A percentile compares a stretch with the other conserved stretches of the same genome.
Conservation (phyloP, 306 rosid genomes). For the Fragaria ananassa region DNA sequence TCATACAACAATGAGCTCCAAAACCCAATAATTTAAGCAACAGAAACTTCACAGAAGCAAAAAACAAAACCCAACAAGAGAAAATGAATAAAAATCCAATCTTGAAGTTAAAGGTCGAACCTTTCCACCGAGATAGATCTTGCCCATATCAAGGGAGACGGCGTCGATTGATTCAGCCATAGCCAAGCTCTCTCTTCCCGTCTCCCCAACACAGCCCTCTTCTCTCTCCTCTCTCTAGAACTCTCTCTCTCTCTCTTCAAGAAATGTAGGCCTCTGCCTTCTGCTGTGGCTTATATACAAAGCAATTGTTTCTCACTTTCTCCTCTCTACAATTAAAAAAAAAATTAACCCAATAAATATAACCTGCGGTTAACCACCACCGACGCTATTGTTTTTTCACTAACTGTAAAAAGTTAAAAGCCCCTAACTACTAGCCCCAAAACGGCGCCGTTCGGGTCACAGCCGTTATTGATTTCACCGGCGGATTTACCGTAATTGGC, state of each 20-base stretch:
- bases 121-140: constrained; percentile 97
- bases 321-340: not conserved
- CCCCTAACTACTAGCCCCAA: not conserved
- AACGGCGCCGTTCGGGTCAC: constrained; percentile 9
- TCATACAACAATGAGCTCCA: not conserved
- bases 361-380: constrained; percentile 56
- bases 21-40: not conserved
- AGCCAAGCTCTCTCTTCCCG: constrained; percentile 44
- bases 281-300: constrained; percentile 64
- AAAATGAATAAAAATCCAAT: not conserved
- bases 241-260: constrained; percentile 23
- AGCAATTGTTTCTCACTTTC: constrained; percentile 30
- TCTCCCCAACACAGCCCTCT: constrained; percentile 41
- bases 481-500: not conserved
- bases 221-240: constrained; percentile 8
- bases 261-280: constrained; percentile 34
- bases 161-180: constrained; percentile 70
- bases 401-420: constrained; percentile 16
- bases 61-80: not conserved
- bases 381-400: constrained; percentile 44
- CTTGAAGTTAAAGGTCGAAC: constrained; percentile 32
- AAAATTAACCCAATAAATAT: constrained; percentile 12
- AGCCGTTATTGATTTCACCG: not conserved
- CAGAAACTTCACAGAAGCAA: not conserved
- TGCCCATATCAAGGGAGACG: constrained; percentile 74